These are phyloP conservation scores for Acer campestre DNA, from an alignment of 345 rosid genomes.

Conservation along the genomic window DNA sequence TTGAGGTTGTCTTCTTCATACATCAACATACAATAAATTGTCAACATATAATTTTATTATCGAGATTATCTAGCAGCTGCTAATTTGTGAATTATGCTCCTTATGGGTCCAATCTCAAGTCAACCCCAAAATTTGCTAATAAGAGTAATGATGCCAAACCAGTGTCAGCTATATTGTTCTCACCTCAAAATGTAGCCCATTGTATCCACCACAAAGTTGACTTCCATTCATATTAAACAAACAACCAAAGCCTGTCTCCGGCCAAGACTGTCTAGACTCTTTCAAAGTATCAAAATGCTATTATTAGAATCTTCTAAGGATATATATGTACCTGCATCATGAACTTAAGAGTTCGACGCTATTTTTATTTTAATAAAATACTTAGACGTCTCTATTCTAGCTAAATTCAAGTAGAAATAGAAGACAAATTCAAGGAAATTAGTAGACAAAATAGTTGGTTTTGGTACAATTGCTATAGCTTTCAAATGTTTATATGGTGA, in stretches of 20 bases:
- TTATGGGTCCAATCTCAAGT: neutral
- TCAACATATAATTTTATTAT: neutral
- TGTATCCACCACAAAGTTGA: neutral
- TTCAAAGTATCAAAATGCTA: neutral
- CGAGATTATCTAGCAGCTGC: neutral
- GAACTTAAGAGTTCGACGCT: neutral
- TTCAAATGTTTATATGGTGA: neutral
- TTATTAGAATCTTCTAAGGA: slow-evolving; percentile 1
- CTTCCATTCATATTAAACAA: slow-evolving; percentile 5
- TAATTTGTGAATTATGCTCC: neutral
- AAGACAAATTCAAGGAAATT: neutral
- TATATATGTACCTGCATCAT: neutral
- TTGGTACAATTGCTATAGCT: neutral
- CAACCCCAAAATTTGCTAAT: slow-evolving; percentile 2
- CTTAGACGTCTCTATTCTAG: neutral
- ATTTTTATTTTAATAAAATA: neutral
- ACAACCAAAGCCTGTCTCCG: neutral
- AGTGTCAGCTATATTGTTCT: slow-evolving; percentile 5
- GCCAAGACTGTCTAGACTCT: slow-evolving; percentile 8
- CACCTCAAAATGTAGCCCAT: neutral
- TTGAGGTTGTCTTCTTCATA: neutral
- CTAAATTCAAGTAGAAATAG: neutral
- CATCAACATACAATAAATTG: neutral
- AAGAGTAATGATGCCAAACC: neutral
- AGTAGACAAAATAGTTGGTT: neutral